Base-by-base conservation (phyloP, 148 eudicot genomes). In the Chenopodium album region DNA sequence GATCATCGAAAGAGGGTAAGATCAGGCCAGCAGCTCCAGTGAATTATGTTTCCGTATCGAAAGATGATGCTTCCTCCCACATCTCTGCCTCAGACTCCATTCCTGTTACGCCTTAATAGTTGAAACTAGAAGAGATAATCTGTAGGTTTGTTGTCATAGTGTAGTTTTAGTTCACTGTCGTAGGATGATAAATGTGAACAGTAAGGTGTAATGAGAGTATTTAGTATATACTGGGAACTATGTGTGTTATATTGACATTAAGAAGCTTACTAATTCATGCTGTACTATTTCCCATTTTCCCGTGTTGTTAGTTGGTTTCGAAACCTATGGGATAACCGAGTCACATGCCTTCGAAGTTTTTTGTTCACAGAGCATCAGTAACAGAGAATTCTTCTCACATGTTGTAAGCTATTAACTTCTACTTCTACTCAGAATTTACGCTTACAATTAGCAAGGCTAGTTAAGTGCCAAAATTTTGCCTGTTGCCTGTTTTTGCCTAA, bases 31-130 rank as follows among this genome's bases (percentile, higher is more conserved):
- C 87, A 50, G 95, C 97, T 76, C 97, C 99, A 1, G 87, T 88
- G 65, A 96, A 94, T 88, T 92, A 86, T 79, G 97, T 92, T 22
- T 88, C 98, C 60, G 80, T 90, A 50, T 85, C 95, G 8, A 94
- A 91, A 84, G 98, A 94, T 59, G 99, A 96, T 80, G 88, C 94
- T 3, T 89, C 86, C 23, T 96, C 98, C 31, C 93, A 89, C 77
- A 85, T 95, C 71, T 95, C 99, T 50, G 91, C 86, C 54, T 37
- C 97, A 0, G 98, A 94, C 59, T 82, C 92, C 23, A 75, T 79
- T 77, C 94, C 98, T 1, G 85, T 84, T 80, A 90, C 99, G 62
- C 99, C 98, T 0, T 94, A 71, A 85, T 59, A 73, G 73, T 73
- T 47, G 78, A 67, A 73, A 72, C 72, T 76, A 80, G 83, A 77